Base-by-base conservation (phyloP, 2,329 filamentous ascomycete species). In the Leptographium radiaticola region DNA sequence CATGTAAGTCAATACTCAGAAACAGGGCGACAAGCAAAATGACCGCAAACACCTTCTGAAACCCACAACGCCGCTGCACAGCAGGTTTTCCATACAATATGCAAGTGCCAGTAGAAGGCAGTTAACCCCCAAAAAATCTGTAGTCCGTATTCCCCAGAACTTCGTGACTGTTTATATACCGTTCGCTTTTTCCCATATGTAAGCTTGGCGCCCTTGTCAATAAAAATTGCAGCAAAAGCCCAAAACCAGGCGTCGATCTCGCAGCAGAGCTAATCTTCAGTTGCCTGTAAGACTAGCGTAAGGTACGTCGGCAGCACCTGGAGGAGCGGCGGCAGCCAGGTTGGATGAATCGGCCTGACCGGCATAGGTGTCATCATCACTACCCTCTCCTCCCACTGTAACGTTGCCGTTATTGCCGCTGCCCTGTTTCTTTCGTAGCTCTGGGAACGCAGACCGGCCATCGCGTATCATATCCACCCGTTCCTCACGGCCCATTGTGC, bases 401-500 rank as follows among this genome's bases (percentile, higher is more conserved):
- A 8, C 18, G 6, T n/a, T 39, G 45, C 55, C 55, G 31, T 58
- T 55, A 16, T 59, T 63, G 15, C 58, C 64, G 48, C 62, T 64
- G 0, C 44, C 43, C 11, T 53, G 51, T 42, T 46, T 70, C 63
- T 67, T 73, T 20, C 57, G 68, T 70, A 57, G 40, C 53, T 67
- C 72, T 46, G 66, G 75, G 58, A 76, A 80, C 2, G 77, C 76
- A 16, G 76, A 75, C 48, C 87, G 73, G 3, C 86, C 91, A 62
- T 94, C 89, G 39, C 83, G 80, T 25, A 90, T 82, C 73, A 95
- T 89, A 63, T 86, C 80, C 60, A 85, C 76, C 45, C 91, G 79
- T 66, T 95, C 80, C 53, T 96, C 89, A 57, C 85, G 84, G 59
- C 95, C 87, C 82, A 97, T 86, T 30, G 81, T 94, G 54, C 95